phyloP scores from a whole-genome alignment of 345 rosid species.

The Mallotus nudiflorus region DNA sequence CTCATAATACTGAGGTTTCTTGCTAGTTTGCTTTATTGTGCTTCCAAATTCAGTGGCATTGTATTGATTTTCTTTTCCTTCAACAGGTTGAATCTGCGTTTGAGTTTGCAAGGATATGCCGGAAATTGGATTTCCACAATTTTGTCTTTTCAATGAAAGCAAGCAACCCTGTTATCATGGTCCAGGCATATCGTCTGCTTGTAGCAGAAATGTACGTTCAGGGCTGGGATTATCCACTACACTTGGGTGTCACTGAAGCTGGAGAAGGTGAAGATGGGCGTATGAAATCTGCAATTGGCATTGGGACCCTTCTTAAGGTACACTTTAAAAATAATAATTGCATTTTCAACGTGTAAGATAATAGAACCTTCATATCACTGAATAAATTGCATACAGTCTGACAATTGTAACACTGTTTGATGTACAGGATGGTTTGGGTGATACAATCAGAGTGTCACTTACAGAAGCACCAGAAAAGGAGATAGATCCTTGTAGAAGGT shows the following conservation, averaged over 20 bases:
- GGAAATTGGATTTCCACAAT: conserved; percentile 91
- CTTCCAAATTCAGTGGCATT: conserved; percentile 19
- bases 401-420: conserved; percentile 10
- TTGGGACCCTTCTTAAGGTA: conserved; percentile 97
- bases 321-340: conserved; percentile 6
- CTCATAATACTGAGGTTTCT: conserved; percentile 9
- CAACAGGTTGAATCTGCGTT: conserved; percentile 97
- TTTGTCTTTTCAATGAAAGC: conserved; percentile 99
- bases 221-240: conserved; percentile 98
- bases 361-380: background rate
- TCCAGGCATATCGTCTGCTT: conserved; percentile 93
- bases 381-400: background rate
- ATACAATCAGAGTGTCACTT: conserved; percentile 94
- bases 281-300: conserved; percentile 98
- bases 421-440: conserved; percentile 95
- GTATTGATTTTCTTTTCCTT: conserved; percentile 21
- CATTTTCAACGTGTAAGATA: background rate
- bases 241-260: conserved; percentile 98
- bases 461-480: conserved; percentile 96
- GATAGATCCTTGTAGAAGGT: conserved; percentile 90
- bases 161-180: conserved; percentile 98
- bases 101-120: conserved; percentile 95
- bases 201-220: conserved; percentile 94
- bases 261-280: conserved; percentile 99
- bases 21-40: conserved; percentile 12